These are phyloP conservation scores for Pseudogymnoascus sp. DNA, from an alignment of 2,329 filamentous ascomycete genomes.

Conservation along the genomic window DNA sequence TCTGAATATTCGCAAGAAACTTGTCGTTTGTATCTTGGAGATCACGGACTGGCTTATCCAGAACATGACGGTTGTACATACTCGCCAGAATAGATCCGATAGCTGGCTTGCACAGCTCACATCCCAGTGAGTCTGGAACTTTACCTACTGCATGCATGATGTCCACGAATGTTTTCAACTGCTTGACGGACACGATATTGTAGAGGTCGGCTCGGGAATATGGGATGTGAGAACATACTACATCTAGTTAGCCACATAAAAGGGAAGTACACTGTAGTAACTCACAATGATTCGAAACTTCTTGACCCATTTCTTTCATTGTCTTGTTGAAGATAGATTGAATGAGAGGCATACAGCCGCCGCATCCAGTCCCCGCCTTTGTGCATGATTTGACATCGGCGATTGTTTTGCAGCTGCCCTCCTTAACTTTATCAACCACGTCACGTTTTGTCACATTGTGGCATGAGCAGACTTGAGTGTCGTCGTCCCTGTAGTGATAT, in stretches of 20 bases:
- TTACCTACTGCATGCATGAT: constrained; percentile 76
- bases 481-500: constrained; percentile 46
- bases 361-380: constrained; percentile 85
- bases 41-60: constrained; percentile 62
- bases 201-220: constrained; percentile 84
- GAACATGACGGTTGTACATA: constrained; percentile 76
- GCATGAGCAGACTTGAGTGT: constrained; percentile 86
- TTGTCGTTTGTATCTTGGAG: constrained; percentile 88
- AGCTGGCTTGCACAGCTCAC: constrained; percentile 79
- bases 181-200: constrained; percentile 79
- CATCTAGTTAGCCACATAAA: not conserved
- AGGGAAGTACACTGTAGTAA: constrained; percentile 23
- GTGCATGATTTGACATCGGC: constrained; percentile 82
- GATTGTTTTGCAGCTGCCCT: constrained; percentile 73
- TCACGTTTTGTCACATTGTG: constrained; percentile 89
- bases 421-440: constrained; percentile 63
- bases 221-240: constrained; percentile 71
- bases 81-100: constrained; percentile 75
- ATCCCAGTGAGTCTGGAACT: constrained; percentile 65
- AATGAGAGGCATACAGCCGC: constrained; percentile 82
- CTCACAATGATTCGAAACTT: constrained; percentile 68
- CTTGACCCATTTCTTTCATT: constrained; percentile 77
- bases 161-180: constrained; percentile 61
- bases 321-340: constrained; percentile 86
- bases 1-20: constrained; percentile 82